phyloP scores from a whole-genome alignment of 371 early-diverging fungal genomes.

The Fennellomyces sp. region DNA sequence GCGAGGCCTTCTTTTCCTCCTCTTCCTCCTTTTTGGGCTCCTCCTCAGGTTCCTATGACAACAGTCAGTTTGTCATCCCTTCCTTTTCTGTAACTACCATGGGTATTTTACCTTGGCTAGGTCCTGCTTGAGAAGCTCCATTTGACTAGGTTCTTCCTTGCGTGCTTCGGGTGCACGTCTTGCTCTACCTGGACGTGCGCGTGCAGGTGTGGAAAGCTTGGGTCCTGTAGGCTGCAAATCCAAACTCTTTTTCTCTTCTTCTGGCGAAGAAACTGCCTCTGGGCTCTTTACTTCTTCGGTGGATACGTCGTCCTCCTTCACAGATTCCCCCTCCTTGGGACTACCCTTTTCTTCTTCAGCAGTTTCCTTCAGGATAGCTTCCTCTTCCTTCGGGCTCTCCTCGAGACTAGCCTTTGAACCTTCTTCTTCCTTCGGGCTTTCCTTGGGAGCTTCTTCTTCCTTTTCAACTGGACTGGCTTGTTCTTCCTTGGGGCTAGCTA shows the following conservation, averaged over 20 bases:
- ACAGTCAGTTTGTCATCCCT: neutral
- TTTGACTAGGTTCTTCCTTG: conserved; percentile 45
- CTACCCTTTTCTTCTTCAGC: neutral
- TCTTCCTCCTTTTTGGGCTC: conserved; percentile 17
- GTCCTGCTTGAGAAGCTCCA: conserved; percentile 42
- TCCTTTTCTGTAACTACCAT: too few relatives aligned
- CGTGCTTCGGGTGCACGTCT: conserved; percentile 31
- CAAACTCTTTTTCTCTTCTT: conserved; percentile 16
- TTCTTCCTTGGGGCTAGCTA: too few relatives aligned
- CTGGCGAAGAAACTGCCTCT: conserved; percentile 3
- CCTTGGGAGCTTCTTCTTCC: conserved; percentile 12
- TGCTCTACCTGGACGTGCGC: conserved; percentile 25
- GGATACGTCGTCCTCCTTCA: neutral
- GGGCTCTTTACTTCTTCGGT: conserved; percentile 1
- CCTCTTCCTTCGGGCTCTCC: neutral
- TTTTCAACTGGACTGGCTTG: neutral
- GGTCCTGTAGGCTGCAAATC: conserved; percentile 49
- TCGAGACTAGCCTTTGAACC: neutral
- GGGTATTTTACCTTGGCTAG: conserved; percentile 25
- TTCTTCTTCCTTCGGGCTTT: conserved; percentile 8
- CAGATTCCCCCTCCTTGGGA: neutral
- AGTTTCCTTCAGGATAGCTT: neutral
- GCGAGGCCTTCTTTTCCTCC: conserved; percentile 14
- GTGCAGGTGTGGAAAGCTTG: conserved; percentile 35
- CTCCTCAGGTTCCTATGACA: conserved; percentile 10